Evolutionary conservation across 306 rosid genomes (phyloP).

Genomic region (Trifolium repens): DNA sequence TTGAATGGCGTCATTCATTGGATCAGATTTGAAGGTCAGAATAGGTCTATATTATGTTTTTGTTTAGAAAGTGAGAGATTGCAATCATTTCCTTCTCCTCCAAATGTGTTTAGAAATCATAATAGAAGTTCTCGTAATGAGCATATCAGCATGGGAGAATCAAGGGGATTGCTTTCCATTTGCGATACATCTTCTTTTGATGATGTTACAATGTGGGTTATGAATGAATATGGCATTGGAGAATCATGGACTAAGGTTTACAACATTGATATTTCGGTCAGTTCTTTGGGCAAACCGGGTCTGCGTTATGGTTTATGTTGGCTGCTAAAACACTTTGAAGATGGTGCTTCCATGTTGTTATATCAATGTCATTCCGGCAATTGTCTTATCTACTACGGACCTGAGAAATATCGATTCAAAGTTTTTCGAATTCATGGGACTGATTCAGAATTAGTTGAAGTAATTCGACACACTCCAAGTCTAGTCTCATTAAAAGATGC

Average conservation of each 20-base stretch:
- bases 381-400: neutral
- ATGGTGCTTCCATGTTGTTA: neutral
- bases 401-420: neutral
- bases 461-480: conserved; percentile 5
- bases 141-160: neutral
- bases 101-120: neutral
- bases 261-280: neutral
- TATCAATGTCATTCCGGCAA: neutral
- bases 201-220: neutral
- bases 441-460: neutral
- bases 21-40: neutral
- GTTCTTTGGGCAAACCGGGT: rapidly evolving
- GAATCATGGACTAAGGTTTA: conserved; percentile 24
- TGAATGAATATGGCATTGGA: conserved; percentile 19
- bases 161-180: neutral
- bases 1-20: neutral
- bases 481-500: conserved; percentile 6
- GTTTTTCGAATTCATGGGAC: neutral
- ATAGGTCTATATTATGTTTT: neutral
- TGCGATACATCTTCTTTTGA: neutral
- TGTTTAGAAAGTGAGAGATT: conserved; percentile 21
- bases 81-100: conserved; percentile 11
- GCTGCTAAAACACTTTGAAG: neutral
- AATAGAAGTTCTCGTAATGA: too few relatives aligned
- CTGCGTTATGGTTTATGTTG: neutral